phyloP scores from a whole-genome alignment of 225 moss, liverwort and hornwort species.

The Marchantia paleacea region DNA sequence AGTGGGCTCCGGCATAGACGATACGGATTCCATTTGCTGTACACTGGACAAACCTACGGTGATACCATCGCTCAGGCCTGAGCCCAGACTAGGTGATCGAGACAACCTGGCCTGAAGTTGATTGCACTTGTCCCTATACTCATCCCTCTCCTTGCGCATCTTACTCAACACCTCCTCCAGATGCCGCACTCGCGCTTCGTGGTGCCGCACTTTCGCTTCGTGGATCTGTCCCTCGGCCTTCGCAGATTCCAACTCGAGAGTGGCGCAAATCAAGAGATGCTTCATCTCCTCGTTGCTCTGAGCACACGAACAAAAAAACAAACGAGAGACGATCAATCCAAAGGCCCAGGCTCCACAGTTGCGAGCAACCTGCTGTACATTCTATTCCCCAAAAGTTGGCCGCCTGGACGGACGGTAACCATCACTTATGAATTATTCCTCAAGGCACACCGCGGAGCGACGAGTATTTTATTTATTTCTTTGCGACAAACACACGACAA shows the following conservation, averaged over 20 bases:
- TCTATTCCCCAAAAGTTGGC: no score
- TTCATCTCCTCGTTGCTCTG: slow-evolving; percentile 58
- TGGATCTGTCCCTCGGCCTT: slow-evolving; percentile 46
- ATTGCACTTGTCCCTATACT: slow-evolving; percentile 56
- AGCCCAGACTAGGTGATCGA: slow-evolving; percentile 55
- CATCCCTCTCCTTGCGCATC: slow-evolving; percentile 59
- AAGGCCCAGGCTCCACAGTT: no score
- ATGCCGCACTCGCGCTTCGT: slow-evolving; percentile 64
- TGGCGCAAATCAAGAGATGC: slow-evolving; percentile 53
- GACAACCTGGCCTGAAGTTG: slow-evolving; percentile 59
- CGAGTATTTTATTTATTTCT: background rate
- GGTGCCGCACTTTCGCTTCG: slow-evolving; percentile 25
- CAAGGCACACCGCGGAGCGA: background rate
- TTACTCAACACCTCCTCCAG: slow-evolving; percentile 58
- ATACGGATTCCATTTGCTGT: slow-evolving; percentile 14
- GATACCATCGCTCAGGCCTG: slow-evolving; percentile 24
- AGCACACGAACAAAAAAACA: background rate
- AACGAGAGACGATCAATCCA: background rate
- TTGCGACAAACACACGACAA: background rate
- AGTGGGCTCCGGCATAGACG: slow-evolving; percentile 5
- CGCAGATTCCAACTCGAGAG: slow-evolving; percentile 54
- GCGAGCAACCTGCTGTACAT: no score
- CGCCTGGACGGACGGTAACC: no score
- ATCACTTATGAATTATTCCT: no score
- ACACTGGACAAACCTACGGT: slow-evolving; percentile 3